Evolutionary conservation across 108 stramenopile genomes (phyloP).

Genomic region (Skeletonema marinoi): DNA sequence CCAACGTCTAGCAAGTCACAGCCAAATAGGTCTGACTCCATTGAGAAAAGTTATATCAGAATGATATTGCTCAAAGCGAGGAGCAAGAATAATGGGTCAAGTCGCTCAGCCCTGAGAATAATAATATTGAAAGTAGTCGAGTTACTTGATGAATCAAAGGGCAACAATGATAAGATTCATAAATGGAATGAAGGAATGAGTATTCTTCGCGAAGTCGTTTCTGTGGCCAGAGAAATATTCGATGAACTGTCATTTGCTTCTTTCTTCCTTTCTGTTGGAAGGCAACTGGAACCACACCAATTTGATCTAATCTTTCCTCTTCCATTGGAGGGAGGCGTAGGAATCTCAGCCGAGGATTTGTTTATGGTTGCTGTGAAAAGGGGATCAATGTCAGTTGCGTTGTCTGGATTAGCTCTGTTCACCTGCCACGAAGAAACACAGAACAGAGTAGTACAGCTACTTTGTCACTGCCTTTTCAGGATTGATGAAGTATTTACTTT

Average conservation of each 20-base stretch:
- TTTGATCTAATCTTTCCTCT: constrained; percentile 56
- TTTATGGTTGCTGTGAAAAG: constrained; percentile 21
- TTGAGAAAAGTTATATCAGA: constrained; percentile 7
- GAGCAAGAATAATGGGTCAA: constrained; percentile 19
- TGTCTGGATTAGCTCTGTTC: constrained; percentile 51
- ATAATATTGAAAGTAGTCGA: constrained; percentile 45
- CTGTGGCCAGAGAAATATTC: constrained; percentile 16
- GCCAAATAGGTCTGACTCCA: not conserved
- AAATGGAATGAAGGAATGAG: constrained; percentile 29
- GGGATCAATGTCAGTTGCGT: constrained; percentile 45
- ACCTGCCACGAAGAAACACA: constrained; percentile 32
- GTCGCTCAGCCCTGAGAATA: constrained; percentile 29
- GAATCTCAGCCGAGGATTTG: constrained; percentile 38
- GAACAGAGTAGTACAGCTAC: constrained; percentile 30
- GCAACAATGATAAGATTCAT: not conserved
- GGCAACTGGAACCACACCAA: constrained; percentile 55
- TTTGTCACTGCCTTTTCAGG: constrained; percentile 42
- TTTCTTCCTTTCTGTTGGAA: constrained; percentile 50
- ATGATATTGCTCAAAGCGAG: constrained; percentile 7
- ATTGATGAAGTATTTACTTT: constrained; percentile 25
- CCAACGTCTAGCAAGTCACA: not conserved
- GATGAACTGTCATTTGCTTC: constrained; percentile 33
- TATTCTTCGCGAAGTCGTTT: constrained; percentile 24
- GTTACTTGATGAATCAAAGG: constrained; percentile 19
- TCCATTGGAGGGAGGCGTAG: constrained; percentile 2